phyloP scores from a whole-genome alignment of 345 rosid species.

The Linum usitatissimum region DNA sequence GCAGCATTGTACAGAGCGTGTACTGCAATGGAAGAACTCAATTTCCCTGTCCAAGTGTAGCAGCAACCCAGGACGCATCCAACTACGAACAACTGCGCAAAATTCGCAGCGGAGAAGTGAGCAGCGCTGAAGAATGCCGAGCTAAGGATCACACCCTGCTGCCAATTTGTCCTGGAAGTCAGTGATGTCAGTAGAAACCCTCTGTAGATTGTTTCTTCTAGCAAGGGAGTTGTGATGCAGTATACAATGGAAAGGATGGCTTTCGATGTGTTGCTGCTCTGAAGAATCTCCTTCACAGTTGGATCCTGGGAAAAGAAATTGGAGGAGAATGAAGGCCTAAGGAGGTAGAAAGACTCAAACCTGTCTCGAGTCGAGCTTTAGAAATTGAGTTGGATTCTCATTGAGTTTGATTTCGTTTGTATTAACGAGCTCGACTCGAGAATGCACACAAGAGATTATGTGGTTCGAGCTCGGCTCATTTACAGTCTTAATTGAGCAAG shows the following conservation, averaged over 20 bases:
- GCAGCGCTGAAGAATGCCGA: slow-evolving; percentile 61
- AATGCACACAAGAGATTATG: too few species aligned
- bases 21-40: slow-evolving; percentile 43
- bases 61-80: slow-evolving; percentile 61
- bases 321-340: not conserved
- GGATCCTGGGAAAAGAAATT: slow-evolving; percentile 26
- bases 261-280: slow-evolving; percentile 37
- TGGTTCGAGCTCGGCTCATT: too few species aligned
- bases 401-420: too few species aligned
- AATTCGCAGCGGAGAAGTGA: slow-evolving; percentile 64
- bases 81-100: slow-evolving; percentile 49
- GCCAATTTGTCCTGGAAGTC: slow-evolving; percentile 48
- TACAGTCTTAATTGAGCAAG: too few species aligned
- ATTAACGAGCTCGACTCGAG: too few species aligned
- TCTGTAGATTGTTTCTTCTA: slow-evolving; percentile 78
- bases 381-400: too few species aligned
- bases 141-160: slow-evolving; percentile 43
- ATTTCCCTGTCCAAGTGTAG: slow-evolving; percentile 70
- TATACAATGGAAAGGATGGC: slow-evolving; percentile 41
- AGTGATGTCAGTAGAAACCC: slow-evolving; percentile 62
- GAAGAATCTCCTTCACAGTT: slow-evolving; percentile 47
- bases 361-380: too few species aligned
- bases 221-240: slow-evolving; percentile 52
- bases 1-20: slow-evolving; percentile 75
- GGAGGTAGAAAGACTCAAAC: too few species aligned